Base-by-base conservation (phyloP, 805 yeast genomes). In the Saccharomycopsis sp. region DNA sequence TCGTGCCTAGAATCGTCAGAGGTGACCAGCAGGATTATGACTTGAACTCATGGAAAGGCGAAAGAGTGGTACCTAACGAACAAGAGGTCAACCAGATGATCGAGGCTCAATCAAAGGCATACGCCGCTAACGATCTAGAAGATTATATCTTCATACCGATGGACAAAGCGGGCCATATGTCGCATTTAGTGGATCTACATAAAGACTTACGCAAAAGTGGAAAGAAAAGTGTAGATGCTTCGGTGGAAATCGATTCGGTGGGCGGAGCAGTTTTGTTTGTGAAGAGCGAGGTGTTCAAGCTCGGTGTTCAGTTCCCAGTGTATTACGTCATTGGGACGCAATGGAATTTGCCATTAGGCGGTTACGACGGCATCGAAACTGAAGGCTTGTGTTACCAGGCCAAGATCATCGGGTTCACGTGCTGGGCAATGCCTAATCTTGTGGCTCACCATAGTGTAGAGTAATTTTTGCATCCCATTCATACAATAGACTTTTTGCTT, bases 281-380 rank as follows among this genome's bases (percentile, higher is more conserved):
- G 3, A 76, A 74, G 58, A 68, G 77, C n/a, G 60, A 67, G 3
- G 64, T 77, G 12, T 73, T 72, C 64, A 72, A 72, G 57, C 80
- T 76, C 58, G 83, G 83, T 24, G 70, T 73, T 2, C 67, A 72
- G 24, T 78, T 78, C 65, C 80, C 83, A 2, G 73, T 81, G 0
- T 71, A 70, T 54, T 77, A 77, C 58, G 66, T 73, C 0, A 70
- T 79, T 12, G 83, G 83, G 0, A 69, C 77, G 1, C 63, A 62
- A 17, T 79, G 82, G 82, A 70, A 67, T 1, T 64, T 79, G 23
- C 52, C 54, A 56, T 56, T 61, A 1, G 83, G 78, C 65, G 83
- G 83, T 1, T 79, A 72, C 58, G 83, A 79, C 65, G 83, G 83
- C 2, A 77, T 79, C 41, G 83, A 78, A 64, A 78, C 82, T 1